phyloP scores from a whole-genome alignment of 305 asterid species.

The Striga hermonthica region DNA sequence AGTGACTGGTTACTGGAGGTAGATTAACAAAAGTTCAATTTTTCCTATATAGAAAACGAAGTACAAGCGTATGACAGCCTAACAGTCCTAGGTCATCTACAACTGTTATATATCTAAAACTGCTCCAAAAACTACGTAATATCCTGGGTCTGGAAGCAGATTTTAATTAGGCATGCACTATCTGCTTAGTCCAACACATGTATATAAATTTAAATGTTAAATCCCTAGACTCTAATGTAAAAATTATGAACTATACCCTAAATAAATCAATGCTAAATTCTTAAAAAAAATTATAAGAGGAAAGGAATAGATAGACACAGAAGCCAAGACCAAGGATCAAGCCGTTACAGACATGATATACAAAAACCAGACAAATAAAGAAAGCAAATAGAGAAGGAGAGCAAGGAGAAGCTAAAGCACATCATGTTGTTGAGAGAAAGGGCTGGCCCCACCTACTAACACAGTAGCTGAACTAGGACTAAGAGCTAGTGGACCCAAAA shows the following conservation, averaged over 20 bases:
- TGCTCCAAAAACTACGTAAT: no score
- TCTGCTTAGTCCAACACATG: no score
- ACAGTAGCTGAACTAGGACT: background rate
- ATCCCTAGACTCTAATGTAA: background rate
- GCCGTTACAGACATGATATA: background rate
- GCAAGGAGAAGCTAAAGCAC: background rate
- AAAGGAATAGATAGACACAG: background rate
- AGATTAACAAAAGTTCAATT: no score
- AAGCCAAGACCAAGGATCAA: conserved; percentile 4
- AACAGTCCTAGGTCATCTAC: no score
- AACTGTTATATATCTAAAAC: no score
- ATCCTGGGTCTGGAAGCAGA: no score
- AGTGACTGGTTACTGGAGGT: no score
- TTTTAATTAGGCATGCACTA: no score
- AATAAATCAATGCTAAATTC: background rate
- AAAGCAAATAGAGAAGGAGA: background rate
- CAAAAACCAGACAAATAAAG: background rate
- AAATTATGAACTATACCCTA: background rate
- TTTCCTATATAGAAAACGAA: no score
- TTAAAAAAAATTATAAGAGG: background rate
- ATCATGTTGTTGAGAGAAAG: background rate
- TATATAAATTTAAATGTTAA: no score
- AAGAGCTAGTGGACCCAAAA: background rate
- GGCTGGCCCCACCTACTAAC: background rate
- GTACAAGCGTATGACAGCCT: no score